phyloP scores from a whole-genome alignment of 2,329 filamentous ascomycete species.

The Xylariaceae sp. region DNA sequence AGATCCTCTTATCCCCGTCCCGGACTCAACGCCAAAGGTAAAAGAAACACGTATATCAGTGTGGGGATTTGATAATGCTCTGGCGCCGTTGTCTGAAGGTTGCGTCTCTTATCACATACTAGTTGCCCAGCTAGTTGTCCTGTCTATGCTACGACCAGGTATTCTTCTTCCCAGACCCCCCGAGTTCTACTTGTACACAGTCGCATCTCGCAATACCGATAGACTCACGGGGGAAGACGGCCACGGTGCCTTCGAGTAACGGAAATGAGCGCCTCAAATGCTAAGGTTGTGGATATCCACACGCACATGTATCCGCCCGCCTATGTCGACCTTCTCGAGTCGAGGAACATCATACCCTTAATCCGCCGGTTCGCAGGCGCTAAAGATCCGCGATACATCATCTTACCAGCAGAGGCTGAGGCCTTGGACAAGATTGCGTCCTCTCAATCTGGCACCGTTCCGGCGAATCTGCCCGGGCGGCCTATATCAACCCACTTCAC shows the following conservation, averaged over 20 bases:
- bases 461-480: conserved; percentile 61
- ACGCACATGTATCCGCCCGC: conserved; percentile 64
- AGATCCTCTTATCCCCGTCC: too few species aligned
- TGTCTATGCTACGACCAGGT: too few species aligned
- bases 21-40: too few species aligned
- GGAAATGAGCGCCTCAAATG: conserved; percentile 34
- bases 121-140: too few species aligned
- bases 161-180: too few species aligned
- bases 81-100: too few species aligned
- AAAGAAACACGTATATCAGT: too few species aligned
- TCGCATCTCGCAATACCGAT: too few species aligned
- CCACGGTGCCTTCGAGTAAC: neutral
- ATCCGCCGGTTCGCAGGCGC: conserved; percentile 58
- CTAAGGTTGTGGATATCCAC: conserved; percentile 58
- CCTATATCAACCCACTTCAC: conserved; percentile 81
- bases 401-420: conserved; percentile 49
- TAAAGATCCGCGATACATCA: conserved; percentile 58
- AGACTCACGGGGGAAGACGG: neutral
- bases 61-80: too few species aligned
- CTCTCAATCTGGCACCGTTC: conserved; percentile 18
- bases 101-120: too few species aligned
- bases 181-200: too few species aligned
- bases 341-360: conserved; percentile 59
- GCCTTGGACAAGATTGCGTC: conserved; percentile 46
- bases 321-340: conserved; percentile 56